phyloP scores from a whole-genome alignment of 169 alveolate species.

The Plasmodium knowlesi region DNA sequence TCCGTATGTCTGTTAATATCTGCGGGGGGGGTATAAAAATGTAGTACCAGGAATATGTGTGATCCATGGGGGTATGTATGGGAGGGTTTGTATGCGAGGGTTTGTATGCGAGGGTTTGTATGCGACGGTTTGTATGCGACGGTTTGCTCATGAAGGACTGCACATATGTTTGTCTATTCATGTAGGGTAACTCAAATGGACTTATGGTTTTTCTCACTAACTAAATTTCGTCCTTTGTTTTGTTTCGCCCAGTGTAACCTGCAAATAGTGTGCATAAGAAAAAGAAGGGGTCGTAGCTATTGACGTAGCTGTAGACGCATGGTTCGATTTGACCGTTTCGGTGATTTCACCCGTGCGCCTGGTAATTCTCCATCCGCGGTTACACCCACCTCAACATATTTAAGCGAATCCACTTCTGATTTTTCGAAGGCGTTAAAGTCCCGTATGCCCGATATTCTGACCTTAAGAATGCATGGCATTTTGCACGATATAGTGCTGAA shows the following conservation, averaged over 20 bases:
- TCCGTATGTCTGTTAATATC: slow-evolving; percentile 38
- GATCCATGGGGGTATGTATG: neutral
- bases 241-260: slow-evolving; percentile 74
- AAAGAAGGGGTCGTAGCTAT: neutral
- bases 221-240: slow-evolving; percentile 72
- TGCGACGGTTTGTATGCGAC: no score
- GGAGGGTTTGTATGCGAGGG: no score
- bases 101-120: no score
- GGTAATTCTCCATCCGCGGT: neutral
- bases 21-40: neutral
- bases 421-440: slow-evolving; percentile 56
- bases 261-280: neutral
- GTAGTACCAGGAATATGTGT: neutral
- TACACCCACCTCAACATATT: slow-evolving; percentile 50
- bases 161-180: neutral
- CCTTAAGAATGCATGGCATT: slow-evolving; percentile 73
- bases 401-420: slow-evolving; percentile 67
- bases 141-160: neutral
- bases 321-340: neutral
- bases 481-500: neutral
- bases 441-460: slow-evolving; percentile 70
- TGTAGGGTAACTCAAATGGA: neutral
- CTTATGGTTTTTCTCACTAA: neutral
- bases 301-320: neutral
- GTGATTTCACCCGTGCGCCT: neutral